Evolutionary conservation across 1,284 basidiomycete species (phyloP), one percentile per base, ranked within the genome.

Genomic region (Cerioporus squamosus): DNA sequence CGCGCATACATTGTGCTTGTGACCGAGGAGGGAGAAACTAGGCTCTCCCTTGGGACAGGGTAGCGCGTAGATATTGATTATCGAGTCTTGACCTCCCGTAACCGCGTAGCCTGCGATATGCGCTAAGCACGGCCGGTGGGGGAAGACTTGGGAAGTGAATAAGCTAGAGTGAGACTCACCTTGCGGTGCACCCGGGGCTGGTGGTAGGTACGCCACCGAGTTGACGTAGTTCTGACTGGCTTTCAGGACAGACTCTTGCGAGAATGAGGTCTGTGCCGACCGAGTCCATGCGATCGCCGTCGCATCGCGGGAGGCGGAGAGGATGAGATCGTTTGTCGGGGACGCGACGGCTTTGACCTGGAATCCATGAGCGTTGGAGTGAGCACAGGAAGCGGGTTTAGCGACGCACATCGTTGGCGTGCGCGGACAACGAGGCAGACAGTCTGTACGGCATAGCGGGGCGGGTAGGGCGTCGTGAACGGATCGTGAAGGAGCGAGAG

Each of bases 1-100:
- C 24, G 94, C 83, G 74, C 97, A 99, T 15, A 99, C 85, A 70
- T 99, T 99, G 53, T 91, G 88, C 6, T 85, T 84, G 74, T 99
- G 97, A 33, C 96, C 97, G 48, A 95, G 71, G 24, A 96, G 82
- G n/a, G 87, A 85, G 75, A 88, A 93, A 64, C 82, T 80, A 7
- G 94, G 92, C 61, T 94, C 89, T 52, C 86, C 81, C 64, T 80
- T 82, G 33, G 79, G 66, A 33, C 72, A 72, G 3, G 78, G 84
- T 14, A 91, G 75, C 22, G 85, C 77, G 75, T 91, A 97, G 7
- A 94, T 78, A 64, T 94, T 93, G 73, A 97, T 85, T 48, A 94
- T 81, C 18, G 86, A 86, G 67, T 95, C 93, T 73, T 94, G 90
- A 0, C 94, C 93, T 18, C 94, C 95, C 14, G 91, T 88, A 10